Evolutionary conservation across 306 rosid genomes (phyloP), one percentile per base, ranked within the genome.

Genomic region (Rosa rugosa): DNA sequence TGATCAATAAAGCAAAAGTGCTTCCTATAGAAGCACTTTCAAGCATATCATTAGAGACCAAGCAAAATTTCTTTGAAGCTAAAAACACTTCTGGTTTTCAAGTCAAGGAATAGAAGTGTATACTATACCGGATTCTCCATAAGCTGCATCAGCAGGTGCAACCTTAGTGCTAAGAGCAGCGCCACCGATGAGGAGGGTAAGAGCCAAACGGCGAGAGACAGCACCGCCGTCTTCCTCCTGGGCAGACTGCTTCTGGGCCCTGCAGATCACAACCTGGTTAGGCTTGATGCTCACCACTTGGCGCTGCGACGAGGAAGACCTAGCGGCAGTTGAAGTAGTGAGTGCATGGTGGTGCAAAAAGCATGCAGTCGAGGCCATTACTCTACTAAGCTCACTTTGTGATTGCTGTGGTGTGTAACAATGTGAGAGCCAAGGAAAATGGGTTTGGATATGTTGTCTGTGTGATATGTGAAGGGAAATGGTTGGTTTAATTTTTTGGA

Each of bases 81-180:
- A 1, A 57, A 22, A 18, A 22, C 4, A 22, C 69, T 31, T 31
- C 27, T 56, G 27, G 31, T 56, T 8, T 7, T 56, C 5, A 8
- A 31, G 6, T 31, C 65, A 59, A 23, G 18, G 14, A 60, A 60
- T 6, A 63, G 69, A 31, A 65, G 70, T 31, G 70, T 12, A 27
- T 45, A 8, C 46, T 38, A 0, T 87, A 94, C 98, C 97, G 45
- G 98, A 89, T 88, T 94, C 97, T 3, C 98, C 98, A 65, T 88
- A 94, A 41, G 98, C 98, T 1, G 98, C 98, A 82, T 92, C 97
- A 34, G 98, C 95, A 54, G 98, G 97, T 36, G 95, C 85, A 11
- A 89, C 97, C 89, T 87, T 94, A 44, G 97, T 84, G 88, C 87
- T 93, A 72, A 92, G 79, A 80, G 98, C 97, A 16, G 97, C 97